Evolutionary conservation across 768 basidiomycete species (phyloP).

Genomic region (Floccularia luteovirens): DNA sequence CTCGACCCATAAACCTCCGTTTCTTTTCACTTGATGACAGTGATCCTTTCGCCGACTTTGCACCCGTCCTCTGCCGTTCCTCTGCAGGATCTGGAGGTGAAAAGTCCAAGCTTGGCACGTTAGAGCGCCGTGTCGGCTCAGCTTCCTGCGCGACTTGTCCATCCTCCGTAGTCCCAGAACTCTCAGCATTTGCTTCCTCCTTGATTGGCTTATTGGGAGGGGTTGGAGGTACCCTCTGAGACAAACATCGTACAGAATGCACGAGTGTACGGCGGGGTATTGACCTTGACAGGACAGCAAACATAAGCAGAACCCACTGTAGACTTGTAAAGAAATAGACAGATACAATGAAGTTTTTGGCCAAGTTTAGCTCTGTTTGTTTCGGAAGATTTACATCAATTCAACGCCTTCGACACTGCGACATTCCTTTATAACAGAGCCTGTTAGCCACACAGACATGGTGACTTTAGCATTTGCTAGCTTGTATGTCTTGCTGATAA

Average conservation of each 20-base stretch:
- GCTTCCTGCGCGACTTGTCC: background rate
- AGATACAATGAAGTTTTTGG: too few species aligned
- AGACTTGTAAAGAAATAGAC: too few species aligned
- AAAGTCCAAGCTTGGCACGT: conserved; percentile 55
- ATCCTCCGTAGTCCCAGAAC: too few species aligned
- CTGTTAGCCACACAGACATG: too few species aligned
- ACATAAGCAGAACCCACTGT: conserved; percentile 1
- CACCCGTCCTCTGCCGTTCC: conserved; percentile 55
- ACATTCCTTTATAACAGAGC: too few species aligned
- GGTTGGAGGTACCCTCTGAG: conserved; percentile 18
- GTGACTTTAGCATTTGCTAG: too few species aligned
- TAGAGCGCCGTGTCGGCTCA: background rate
- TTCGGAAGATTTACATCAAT: too few species aligned
- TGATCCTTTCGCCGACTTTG: conserved; percentile 69
- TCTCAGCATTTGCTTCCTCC: background rate
- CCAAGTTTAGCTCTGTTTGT: too few species aligned
- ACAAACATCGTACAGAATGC: conserved; percentile 25
- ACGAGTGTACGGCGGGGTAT: conserved; percentile 22
- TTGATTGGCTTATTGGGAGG: conserved; percentile 9
- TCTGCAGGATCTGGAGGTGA: conserved; percentile 42
- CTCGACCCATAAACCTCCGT: conserved; percentile 47
- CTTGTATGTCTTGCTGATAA: too few species aligned
- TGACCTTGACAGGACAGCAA: conserved; percentile 21
- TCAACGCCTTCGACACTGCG: too few species aligned
- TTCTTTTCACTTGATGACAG: conserved; percentile 74